Evolutionary conservation across 1,284 basidiomycete species (phyloP), one percentile per base, ranked within the genome.

Genomic region (Puccinia triticina): DNA sequence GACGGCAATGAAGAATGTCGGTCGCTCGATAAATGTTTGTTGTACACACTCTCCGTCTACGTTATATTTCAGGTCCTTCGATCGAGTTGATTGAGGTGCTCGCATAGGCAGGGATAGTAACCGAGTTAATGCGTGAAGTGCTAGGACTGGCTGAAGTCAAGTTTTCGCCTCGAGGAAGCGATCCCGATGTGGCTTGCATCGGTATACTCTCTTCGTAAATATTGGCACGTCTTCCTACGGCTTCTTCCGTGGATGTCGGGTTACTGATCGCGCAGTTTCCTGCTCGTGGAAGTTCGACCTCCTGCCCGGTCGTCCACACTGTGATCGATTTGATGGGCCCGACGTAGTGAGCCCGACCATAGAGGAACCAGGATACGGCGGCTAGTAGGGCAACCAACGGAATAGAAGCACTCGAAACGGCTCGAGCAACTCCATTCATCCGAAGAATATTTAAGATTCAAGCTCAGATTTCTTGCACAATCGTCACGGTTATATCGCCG

Each of bases 261-360:
- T 75, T 59, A 48, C 73, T 75, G 23, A 37, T 29, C 5, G 61
- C 37, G 34, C 53, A 34, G 23, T 61, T 37, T 76, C 40, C 40
- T 53, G 74, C 74, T 26, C 74, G 29, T 8, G 80, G 80, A 32
- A 82, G 61, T 32, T 76, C 72, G 21, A 82, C 55, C 48, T 75
- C 72, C 29, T 82, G 64, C 2, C 80, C 80, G 26, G 57, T 64
- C 32, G 80, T 76, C 80, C 80, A 82, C 14, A 55, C 50, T 26
- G 80, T 82, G 32, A 82, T 32, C 0, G 80, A 82, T 67, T 82
- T 75, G n/a, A 82, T 55, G 14, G 80, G 80, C 7, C 80, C 80
- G 48, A 66, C 73, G 37, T 55, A 82, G 64, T 76, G 71, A 37
- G 72, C 29, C 26, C 53, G 40, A 29, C 72, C 80, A 46, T 75